Conservation (phyloP, 306 rosid genomes). For the Prunus mongolica region DNA sequence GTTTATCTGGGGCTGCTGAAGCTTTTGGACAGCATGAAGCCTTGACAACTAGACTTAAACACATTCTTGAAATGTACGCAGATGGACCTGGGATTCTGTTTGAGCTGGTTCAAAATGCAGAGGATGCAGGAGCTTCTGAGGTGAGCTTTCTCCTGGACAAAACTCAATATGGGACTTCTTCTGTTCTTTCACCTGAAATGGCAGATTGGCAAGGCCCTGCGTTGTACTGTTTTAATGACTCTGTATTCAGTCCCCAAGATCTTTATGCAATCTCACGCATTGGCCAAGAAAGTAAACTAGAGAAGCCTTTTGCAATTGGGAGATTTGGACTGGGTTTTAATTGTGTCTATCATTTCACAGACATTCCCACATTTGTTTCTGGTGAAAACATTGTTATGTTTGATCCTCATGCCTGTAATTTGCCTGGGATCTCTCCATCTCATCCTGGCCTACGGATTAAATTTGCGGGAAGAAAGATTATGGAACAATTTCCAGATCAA, state of each 20-base stretch:
- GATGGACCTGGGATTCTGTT: conserved; percentile 97
- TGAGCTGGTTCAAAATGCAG: conserved; percentile 97
- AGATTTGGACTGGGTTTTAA: conserved; percentile 98
- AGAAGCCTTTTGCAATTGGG: conserved; percentile 95
- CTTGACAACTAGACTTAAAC: conserved; percentile 93
- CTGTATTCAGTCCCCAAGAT: conserved; percentile 90
- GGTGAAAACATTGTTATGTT: conserved; percentile 94
- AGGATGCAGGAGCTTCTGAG: conserved; percentile 98
- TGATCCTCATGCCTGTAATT: conserved; percentile 90
- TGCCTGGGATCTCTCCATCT: conserved; percentile 98
- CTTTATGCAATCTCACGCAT: conserved; percentile 99
- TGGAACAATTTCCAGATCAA: conserved; percentile 98
- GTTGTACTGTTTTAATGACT: conserved; percentile 85
- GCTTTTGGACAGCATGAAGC: conserved; percentile 99
- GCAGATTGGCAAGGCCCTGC: conserved; percentile 99
- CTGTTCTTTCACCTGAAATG: conserved; percentile 98
- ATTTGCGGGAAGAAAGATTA: conserved; percentile 78
- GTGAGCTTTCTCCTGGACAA: conserved; percentile 87
- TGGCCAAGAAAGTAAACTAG: conserved; percentile 98
- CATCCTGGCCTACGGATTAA: conserved; percentile 94
- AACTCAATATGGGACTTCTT: conserved; percentile 91
- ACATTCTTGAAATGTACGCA: conserved; percentile 98
- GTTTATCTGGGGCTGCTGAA: conserved; percentile 93
- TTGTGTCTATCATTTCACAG: conserved; percentile 97
- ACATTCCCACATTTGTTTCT: conserved; percentile 90